Conservation (phyloP, 768 basidiomycete species). For the Lentinula raphanica region DNA sequence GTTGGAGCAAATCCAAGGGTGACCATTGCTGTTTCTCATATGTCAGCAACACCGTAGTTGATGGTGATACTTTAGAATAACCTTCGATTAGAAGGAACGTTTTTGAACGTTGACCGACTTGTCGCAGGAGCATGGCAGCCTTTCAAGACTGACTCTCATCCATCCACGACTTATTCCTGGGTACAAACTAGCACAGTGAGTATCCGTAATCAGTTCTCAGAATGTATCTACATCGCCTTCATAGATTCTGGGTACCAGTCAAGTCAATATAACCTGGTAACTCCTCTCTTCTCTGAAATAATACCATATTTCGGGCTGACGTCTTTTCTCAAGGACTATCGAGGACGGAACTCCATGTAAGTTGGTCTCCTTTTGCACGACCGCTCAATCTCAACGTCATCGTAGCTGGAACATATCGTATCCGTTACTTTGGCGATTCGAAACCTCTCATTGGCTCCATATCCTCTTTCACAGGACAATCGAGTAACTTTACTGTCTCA, state of each 20-base stretch:
- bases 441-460: constrained; percentile 64
- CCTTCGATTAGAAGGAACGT: constrained; percentile 66
- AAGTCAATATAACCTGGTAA: constrained; percentile 64
- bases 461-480: constrained; percentile 55
- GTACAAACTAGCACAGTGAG: constrained; percentile 47
- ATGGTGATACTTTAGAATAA: constrained; percentile 54
- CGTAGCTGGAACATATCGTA: constrained; percentile 64
- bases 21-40: constrained; percentile 18
- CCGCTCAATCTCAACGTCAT: constrained; percentile 5
- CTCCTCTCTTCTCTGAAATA: constrained; percentile 7
- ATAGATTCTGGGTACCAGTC: constrained; percentile 56
- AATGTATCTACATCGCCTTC: not conserved
- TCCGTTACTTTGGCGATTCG: constrained; percentile 72
- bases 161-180: constrained; percentile 70
- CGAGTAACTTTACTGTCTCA: constrained; percentile 56
- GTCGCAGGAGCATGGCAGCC: constrained; percentile 46
- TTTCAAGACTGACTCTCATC: constrained; percentile 72
- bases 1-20: constrained; percentile 78
- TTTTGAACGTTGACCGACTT: constrained; percentile 59
- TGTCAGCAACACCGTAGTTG: not conserved
- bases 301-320: not conserved
- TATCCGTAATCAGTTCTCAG: constrained; percentile 8
- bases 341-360: constrained; percentile 54
- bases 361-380: constrained; percentile 13
- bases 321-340: constrained; percentile 43